Percentiles rank a stretch among this genome's conserved stretches.
These are phyloP conservation scores for Vanilla planifolia DNA, from an alignment of 106 monocot genomes.

Conservation along the genomic window DNA sequence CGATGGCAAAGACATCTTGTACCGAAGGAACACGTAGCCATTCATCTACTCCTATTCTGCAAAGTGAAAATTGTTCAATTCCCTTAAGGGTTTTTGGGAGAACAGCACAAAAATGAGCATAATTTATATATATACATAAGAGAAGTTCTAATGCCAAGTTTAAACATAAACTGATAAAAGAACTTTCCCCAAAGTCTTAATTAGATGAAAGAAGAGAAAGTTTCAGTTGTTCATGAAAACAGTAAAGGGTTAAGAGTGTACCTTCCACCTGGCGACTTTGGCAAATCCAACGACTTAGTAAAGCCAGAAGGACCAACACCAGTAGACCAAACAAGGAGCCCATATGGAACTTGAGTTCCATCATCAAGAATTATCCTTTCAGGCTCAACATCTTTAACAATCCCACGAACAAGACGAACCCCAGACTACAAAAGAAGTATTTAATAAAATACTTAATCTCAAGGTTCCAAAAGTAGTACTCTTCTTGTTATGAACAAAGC, in stretches of 20 bases:
- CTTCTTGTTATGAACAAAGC: background rate
- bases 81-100: background rate
- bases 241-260: slow-evolving; percentile 11
- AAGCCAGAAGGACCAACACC: slow-evolving; percentile 92
- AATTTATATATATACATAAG: background rate
- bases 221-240: background rate
- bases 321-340: slow-evolving; percentile 95
- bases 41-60: slow-evolving; percentile 92
- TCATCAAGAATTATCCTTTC: slow-evolving; percentile 68
- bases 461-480: too few relatives aligned
- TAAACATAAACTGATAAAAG: background rate
- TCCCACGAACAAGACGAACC: slow-evolving; percentile 72
- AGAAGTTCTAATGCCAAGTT: background rate
- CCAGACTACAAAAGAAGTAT: slow-evolving; percentile 67
- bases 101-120: background rate
- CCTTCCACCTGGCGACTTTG: slow-evolving; percentile 96
- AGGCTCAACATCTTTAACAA: slow-evolving; percentile 79
- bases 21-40: slow-evolving; percentile 85
- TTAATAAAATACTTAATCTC: too few relatives aligned
- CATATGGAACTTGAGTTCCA: slow-evolving; percentile 89
- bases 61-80: background rate
- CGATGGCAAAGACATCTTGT: slow-evolving; percentile 77
- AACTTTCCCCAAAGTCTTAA: background rate
- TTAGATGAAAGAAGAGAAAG: background rate
- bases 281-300: slow-evolving; percentile 48